These are phyloP conservation scores for Grosmannia penicillata DNA, from an alignment of 2,329 filamentous ascomycete genomes.

Conservation along the genomic window DNA sequence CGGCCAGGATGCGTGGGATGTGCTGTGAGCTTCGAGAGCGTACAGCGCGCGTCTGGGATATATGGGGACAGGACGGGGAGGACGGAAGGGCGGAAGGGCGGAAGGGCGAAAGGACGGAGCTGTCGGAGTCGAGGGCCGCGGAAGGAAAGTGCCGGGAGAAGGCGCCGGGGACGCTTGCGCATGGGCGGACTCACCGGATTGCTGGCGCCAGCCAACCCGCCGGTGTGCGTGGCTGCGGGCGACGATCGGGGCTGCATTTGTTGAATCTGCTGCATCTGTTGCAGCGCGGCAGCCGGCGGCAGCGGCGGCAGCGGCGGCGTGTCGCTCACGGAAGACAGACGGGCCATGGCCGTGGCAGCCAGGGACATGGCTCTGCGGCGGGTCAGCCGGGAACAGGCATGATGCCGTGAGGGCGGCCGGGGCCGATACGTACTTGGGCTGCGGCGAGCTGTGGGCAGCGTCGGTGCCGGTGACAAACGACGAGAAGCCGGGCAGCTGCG, in stretches of 20 bases:
- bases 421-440: conserved; percentile 27
- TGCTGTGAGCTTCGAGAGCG: no score
- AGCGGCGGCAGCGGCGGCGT: neutral
- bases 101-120: no score
- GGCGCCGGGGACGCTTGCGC: neutral
- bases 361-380: no score
- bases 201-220: neutral
- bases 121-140: no score
- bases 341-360: no score
- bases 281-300: neutral
- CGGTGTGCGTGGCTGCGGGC: neutral
- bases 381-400: no score
- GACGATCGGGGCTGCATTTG: neutral
- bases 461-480: conserved; percentile 26
- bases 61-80: no score
- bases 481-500: conserved; percentile 31
- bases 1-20: no score
- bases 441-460: conserved; percentile 25
- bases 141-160: neutral
- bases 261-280: neutral
- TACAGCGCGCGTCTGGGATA: no score
- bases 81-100: no score
- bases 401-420: neutral
- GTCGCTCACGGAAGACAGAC: no score
- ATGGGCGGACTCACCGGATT: conserved; percentile 1